Base-by-base conservation (phyloP, 73 alveolate genomes). In the Stentor coeruleus region DNA sequence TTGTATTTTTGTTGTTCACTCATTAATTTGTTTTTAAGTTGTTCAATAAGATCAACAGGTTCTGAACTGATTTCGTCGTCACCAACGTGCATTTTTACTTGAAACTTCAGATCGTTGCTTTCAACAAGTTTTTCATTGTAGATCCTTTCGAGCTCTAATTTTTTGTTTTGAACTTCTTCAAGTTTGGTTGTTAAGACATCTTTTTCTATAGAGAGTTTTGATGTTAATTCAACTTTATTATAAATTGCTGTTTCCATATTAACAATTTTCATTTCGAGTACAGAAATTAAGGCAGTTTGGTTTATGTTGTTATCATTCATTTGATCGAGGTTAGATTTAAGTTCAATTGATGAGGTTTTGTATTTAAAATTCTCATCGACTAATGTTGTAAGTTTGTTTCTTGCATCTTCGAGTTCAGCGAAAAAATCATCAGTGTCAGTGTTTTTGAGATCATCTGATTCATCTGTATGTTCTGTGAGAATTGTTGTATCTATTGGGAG, bases 251-350 rank as follows among this genome's bases (percentile, higher is more conserved):
- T 28, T 2, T 81, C 35, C 33, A 28, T 81, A 14, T 82, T 89
- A 72, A 74, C 73, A 42, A 55, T 59, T 3, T 86, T 82, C 58
- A 85, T 87, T 90, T 20, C 92, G 41, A 84, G 75, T 87, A 15
- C 87, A 82, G 3, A 83, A 86, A 85, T 92, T 94, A 38, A 76
- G 86, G n/a, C 87, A 90, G 74, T 77, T 88, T 41, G 85, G 81
- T 38, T 89, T 91, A 59, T 92, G 81, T 39, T 90, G 84, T 35
- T 77, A 76, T 66, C n/a, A 1, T 66, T 40, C 36, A 66, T 33
- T 20, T 20, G 49, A 66, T 31, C 33, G 14, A 20, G 33, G 39
- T 28, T 31, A 66, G 26, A 28, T 66, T 66, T 66, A 28, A 31
- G 40, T 66, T 66, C 79, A 20, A 6, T 76, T 3, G 35, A 81